Conservation (phyloP, 139 green algal genomes). For the Closterium sp. region DNA sequence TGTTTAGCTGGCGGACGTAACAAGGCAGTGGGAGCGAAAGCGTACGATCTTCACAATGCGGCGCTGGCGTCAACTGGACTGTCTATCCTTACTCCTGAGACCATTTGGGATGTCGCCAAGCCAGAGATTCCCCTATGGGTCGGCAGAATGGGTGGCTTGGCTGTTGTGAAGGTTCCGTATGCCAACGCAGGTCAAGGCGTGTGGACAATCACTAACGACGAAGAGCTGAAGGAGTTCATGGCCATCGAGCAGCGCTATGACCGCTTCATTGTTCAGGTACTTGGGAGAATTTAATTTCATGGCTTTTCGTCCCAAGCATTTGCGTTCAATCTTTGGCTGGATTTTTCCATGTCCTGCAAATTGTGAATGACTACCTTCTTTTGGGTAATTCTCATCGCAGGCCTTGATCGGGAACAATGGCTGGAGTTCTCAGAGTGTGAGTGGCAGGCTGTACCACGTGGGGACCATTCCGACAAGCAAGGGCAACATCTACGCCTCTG, state of each 20-base stretch:
- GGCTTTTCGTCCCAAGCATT: neutral
- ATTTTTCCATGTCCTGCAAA: neutral
- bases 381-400: neutral
- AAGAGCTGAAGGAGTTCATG: slow-evolving; percentile 48
- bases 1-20: slow-evolving; percentile 46
- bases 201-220: slow-evolving; percentile 47
- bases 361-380: neutral
- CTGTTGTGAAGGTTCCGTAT: slow-evolving; percentile 48
- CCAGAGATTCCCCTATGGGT: slow-evolving; percentile 43
- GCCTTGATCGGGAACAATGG: slow-evolving; percentile 41
- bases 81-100: slow-evolving; percentile 40
- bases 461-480: slow-evolving; percentile 45
- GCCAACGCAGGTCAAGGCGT: slow-evolving; percentile 44
- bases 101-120: slow-evolving; percentile 50
- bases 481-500: slow-evolving; percentile 45
- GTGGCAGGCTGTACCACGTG: slow-evolving; percentile 39
- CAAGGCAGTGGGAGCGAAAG: slow-evolving; percentile 46
- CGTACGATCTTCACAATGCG: slow-evolving; percentile 48
- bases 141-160: slow-evolving; percentile 39
- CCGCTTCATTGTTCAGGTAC: slow-evolving; percentile 45
- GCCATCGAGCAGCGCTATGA: slow-evolving; percentile 47
- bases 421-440: slow-evolving; percentile 36
- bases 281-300: neutral
- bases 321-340: neutral
- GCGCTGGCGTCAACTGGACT: slow-evolving; percentile 34